These are phyloP conservation scores for Parietaria judaica DNA, from an alignment of 306 rosid species.

Conservation along the genomic window DNA sequence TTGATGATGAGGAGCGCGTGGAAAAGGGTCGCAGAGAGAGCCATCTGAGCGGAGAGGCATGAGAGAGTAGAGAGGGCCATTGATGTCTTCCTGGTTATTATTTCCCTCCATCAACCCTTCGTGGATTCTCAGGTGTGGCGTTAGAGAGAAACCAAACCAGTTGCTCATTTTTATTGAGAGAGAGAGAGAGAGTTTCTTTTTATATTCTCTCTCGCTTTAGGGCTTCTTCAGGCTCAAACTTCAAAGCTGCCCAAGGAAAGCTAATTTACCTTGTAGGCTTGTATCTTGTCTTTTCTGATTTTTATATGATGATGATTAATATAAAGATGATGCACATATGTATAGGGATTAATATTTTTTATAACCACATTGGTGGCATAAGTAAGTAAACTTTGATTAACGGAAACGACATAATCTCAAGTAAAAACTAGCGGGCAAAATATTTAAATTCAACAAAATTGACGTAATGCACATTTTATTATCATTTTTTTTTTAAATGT, in stretches of 20 bases:
- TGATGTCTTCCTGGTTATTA: constrained; percentile 24
- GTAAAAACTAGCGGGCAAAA: too few relatives aligned
- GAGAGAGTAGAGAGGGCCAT: constrained; percentile 25
- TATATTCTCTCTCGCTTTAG: not conserved
- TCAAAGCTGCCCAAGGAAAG: constrained; percentile 37
- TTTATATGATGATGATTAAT: not conserved
- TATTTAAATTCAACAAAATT: too few relatives aligned
- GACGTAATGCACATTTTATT: too few relatives aligned
- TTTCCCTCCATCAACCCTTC: constrained; percentile 30
- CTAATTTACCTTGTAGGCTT: not conserved
- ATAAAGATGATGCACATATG: too few relatives aligned
- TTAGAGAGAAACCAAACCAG: constrained; percentile 90
- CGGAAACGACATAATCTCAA: too few relatives aligned
- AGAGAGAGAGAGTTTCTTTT: constrained; percentile 13
- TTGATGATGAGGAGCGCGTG: constrained; percentile 47
- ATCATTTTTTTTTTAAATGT: too few relatives aligned
- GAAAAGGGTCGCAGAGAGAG: constrained; percentile 64
- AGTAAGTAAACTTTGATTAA: too few relatives aligned
- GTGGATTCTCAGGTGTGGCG: constrained; percentile 84
- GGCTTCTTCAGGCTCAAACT: constrained; percentile 48
- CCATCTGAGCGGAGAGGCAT: constrained; percentile 96
- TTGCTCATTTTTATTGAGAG: constrained; percentile 46
- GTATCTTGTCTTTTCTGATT: not conserved
- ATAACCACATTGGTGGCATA: too few relatives aligned
- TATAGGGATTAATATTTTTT: too few relatives aligned